phyloP scores from a whole-genome alignment of 805 yeast species.

The Kluyveromyces nonfermentans region DNA sequence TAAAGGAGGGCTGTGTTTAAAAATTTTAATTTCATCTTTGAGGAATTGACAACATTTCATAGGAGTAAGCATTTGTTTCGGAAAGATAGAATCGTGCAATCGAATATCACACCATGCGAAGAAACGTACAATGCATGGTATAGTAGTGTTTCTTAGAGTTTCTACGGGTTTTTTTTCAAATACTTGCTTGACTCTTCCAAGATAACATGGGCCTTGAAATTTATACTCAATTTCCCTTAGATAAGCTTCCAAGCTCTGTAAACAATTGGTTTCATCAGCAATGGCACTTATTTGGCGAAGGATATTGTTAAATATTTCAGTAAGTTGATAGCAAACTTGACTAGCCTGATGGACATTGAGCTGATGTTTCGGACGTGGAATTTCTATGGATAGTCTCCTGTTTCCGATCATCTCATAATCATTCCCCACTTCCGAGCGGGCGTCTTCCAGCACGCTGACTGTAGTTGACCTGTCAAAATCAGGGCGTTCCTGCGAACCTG shows the following conservation, averaged over 20 bases:
- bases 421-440: neutral
- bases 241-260: neutral
- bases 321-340: neutral
- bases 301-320: neutral
- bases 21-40: neutral
- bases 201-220: neutral
- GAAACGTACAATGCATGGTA: slow-evolving; percentile 8
- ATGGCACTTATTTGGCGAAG: neutral
- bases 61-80: neutral
- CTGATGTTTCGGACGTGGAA: neutral
- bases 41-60: neutral
- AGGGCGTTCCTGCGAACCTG: neutral
- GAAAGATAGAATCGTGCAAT: neutral
- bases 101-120: slow-evolving; percentile 7
- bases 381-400: neutral
- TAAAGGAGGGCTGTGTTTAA: neutral
- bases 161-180: slow-evolving; percentile 4
- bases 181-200: neutral
- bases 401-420: neutral
- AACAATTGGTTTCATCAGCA: neutral
- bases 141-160: slow-evolving; percentile 4
- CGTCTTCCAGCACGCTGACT: neutral
- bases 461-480: neutral
- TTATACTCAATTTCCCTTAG: neutral
- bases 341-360: neutral